Evolutionary conservation across 257 asterid species (phyloP).

Genomic region (Lantana camara): DNA sequence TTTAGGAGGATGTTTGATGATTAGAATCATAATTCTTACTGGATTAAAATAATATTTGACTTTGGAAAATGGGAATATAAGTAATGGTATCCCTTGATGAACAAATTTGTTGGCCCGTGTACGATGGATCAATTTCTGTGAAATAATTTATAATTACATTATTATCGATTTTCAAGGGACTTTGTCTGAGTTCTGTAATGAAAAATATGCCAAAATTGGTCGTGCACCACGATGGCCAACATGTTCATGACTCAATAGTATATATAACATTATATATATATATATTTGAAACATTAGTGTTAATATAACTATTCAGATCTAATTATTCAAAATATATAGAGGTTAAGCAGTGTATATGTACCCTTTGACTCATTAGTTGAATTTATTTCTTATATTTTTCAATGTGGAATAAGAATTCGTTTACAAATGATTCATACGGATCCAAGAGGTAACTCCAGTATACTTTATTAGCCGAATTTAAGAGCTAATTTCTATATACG

Average conservation of each 20-base stretch:
- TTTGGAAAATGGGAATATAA: constrained; percentile 2
- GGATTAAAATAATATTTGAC: constrained; percentile 28
- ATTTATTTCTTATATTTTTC: too few species aligned
- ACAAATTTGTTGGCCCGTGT: not conserved
- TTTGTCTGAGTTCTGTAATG: not conserved
- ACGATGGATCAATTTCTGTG: not conserved
- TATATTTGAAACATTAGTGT: too few species aligned
- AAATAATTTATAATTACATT: not conserved
- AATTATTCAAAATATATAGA: too few species aligned
- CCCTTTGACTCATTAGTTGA: too few species aligned
- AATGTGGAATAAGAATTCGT: too few species aligned
- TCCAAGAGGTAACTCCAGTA: too few species aligned
- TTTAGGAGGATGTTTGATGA: not conserved
- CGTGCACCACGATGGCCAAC: not conserved
- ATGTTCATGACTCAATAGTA: not conserved
- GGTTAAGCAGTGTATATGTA: too few species aligned
- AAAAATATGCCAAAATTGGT: not conserved
- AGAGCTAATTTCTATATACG: too few species aligned
- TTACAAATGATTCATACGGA: too few species aligned
- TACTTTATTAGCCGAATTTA: too few species aligned
- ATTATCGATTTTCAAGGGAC: not conserved
- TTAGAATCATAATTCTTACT: not conserved
- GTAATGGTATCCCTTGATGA: constrained; percentile 28
- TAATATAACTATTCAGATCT: too few species aligned
- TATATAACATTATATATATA: not conserved